Base-by-base conservation (phyloP, 805 yeast species). In the Nakazawaea holstii region DNA sequence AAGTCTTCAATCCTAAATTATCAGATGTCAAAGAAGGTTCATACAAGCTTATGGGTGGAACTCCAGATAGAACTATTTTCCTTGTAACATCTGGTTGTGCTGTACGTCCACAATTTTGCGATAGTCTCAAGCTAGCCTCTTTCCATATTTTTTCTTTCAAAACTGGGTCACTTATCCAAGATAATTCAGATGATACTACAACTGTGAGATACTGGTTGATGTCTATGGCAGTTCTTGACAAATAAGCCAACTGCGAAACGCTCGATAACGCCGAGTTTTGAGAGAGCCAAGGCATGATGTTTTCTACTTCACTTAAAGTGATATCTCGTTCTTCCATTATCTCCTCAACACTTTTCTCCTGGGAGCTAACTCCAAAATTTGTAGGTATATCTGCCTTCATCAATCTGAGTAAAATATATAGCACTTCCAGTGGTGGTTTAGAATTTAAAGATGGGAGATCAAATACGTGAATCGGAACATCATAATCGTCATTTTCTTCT, bases 11-110 rank as follows among this genome's bases (percentile, higher is more conserved):
- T 0, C 99, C 99, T 20, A 94, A 67, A 52, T 84, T 86, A 63
- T 94, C 99, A 35, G 80, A 77, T 0, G 97, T 87, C 51, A 92
- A 67, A 0, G 95, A 80, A 0, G 98, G 98, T 58, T 92, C 99
- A 49, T 73, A 72, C 28, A 92, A 63, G 24, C 52, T 52, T 2
- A 77, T 65, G 20, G 39, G 31, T 17, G 47, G 33, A 27, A 51
- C 50, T 32, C 55, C 51, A 0, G 55, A 51, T 24, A 75, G 57
- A 8, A 66, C 62, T 30, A 92, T 80, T 38, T 69, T 72, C 41
- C 98, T 68, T 2, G 73, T 66, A 54, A 84, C 74, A 20, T 81
- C 78, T 0, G 97, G 95, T 46, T 79, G 82, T 0, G 96, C 94
- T 0, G 91, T 79, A 39, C 95, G 69, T 2, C 97, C 97, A 55